Evolutionary conservation across 768 basidiomycete species (phyloP), one percentile per base, ranked within the genome.

Genomic region (Leccinellum albellum): DNA sequence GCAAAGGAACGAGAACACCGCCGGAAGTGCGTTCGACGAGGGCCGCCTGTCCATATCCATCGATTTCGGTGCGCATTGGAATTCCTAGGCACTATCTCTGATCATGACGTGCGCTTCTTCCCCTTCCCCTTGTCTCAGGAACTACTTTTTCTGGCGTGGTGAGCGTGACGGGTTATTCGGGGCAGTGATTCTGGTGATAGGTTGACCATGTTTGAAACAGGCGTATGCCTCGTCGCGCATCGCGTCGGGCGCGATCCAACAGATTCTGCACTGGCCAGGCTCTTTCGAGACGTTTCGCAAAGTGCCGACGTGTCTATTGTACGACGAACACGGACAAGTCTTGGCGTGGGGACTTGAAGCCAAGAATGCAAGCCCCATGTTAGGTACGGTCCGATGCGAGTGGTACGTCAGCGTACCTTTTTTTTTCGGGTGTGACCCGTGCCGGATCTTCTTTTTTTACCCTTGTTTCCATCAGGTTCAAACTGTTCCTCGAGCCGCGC

Each of bases 61-160:
- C 59, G 90, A 92, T 72, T 91, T 91, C 64, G 89, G 89, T 88
- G 61, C 58, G 80, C 71, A n/a, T 47, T n/a, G 12, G 70, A n/a
- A 20, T 29, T n/a, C 3, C 14, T 10, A 7, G 17, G 3, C 12
- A 37, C 14, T 4, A 9, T 0, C 24, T 21, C 52, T 20, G 20
- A 37, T 37, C 17, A n/a, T 42, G 10, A 56, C 44, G 17, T 28
- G 46, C 42, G 45, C 20, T 42, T 23, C 26, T 29, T 23, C 20
- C 45, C 23, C 26, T 29, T 23, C 20, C 31, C 59, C 48, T 45
- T 35, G 3, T 28, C 42, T 26, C 40, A 91, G 90, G 90, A 72
- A 92, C 91, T 3, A 93, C 89, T 4, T 92, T 91, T 73, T 91
- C 90, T 24, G 91, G 91, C 58, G 87, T 93, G 57, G 90, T 91